phyloP scores from a whole-genome alignment of 2,329 filamentous ascomycete genomes.

The Corinectria fuckeliana region DNA sequence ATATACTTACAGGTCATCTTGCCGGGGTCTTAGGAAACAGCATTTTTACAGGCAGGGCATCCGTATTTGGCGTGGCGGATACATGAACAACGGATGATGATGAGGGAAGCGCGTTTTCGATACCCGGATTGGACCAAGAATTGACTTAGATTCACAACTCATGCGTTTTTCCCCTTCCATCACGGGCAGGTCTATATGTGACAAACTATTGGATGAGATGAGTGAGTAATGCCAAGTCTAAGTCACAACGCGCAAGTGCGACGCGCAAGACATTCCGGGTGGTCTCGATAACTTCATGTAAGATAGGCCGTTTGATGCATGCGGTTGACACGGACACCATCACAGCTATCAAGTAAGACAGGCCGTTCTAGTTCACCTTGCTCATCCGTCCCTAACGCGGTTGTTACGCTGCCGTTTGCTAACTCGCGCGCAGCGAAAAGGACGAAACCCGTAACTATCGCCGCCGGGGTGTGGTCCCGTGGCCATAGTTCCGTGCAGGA shows the following conservation, averaged over 20 bases:
- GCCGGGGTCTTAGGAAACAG: conserved; percentile 3
- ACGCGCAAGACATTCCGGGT: background rate
- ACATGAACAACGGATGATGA: conserved; percentile 14
- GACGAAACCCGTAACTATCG: background rate
- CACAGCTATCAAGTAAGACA: background rate
- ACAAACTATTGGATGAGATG: too few species aligned
- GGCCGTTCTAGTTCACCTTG: background rate
- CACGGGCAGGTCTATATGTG: background rate
- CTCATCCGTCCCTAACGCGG: background rate
- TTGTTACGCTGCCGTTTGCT: background rate
- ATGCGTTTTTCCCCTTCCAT: background rate
- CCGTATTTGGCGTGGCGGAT: conserved; percentile 10
- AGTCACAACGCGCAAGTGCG: background rate
- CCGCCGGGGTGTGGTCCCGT: conserved; percentile 7
- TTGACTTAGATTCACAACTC: conserved; percentile 14
- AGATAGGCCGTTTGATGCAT: too few species aligned
- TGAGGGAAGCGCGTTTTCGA: conserved; percentile 23
- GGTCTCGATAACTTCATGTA: too few species aligned
- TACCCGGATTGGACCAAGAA: conserved; percentile 26
- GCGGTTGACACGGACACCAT: background rate
- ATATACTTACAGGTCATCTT: conserved; percentile 12
- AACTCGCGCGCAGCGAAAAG: background rate
- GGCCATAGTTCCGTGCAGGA: background rate
- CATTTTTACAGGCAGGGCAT: conserved; percentile 17
- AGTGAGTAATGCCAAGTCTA: too few species aligned